Evolutionary conservation across 768 basidiomycete genomes (phyloP).

Genomic region (Daedalea quercina): DNA sequence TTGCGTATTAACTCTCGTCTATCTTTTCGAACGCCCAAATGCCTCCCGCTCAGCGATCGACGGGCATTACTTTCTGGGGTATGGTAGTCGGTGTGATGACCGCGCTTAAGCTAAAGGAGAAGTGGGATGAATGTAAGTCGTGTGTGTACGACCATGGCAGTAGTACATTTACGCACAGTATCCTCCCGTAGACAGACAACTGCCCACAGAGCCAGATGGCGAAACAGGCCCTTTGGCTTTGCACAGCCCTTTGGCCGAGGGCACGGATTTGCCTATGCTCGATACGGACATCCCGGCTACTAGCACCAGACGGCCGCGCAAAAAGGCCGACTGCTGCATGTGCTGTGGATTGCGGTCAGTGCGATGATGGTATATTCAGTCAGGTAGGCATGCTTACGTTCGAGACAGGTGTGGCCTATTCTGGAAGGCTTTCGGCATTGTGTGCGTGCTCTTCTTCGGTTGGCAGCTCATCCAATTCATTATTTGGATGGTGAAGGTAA

Average conservation of each 20-base stretch:
- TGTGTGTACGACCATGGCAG: neutral
- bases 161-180: neutral
- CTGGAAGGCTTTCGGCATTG: slow-evolving; percentile 50
- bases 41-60: neutral
- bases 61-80: slow-evolving; percentile 30
- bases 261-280: slow-evolving; percentile 6
- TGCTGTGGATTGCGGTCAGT: slow-evolving; percentile 46
- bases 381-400: neutral
- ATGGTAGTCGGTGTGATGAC: slow-evolving; percentile 39
- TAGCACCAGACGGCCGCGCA: slow-evolving; percentile 21
- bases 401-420: slow-evolving; percentile 45
- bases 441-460: slow-evolving; percentile 31
- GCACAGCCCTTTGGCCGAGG: slow-evolving; percentile 15
- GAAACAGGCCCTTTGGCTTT: slow-evolving; percentile 19
- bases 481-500: slow-evolving; percentile 41
- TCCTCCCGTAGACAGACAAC: slow-evolving; percentile 31
- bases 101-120: slow-evolving; percentile 41
- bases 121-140: slow-evolving; percentile 39
- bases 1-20: too few species aligned
- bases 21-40: too few species aligned
- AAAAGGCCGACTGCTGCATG: slow-evolving; percentile 35
- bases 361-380: too few species aligned
- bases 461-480: slow-evolving; percentile 39
- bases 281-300: slow-evolving; percentile 19
- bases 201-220: slow-evolving; percentile 35